Evolutionary conservation across 139 green algal genomes (phyloP), one percentile per base, ranked within the genome.

Genomic region (Choricystis sp.): DNA sequence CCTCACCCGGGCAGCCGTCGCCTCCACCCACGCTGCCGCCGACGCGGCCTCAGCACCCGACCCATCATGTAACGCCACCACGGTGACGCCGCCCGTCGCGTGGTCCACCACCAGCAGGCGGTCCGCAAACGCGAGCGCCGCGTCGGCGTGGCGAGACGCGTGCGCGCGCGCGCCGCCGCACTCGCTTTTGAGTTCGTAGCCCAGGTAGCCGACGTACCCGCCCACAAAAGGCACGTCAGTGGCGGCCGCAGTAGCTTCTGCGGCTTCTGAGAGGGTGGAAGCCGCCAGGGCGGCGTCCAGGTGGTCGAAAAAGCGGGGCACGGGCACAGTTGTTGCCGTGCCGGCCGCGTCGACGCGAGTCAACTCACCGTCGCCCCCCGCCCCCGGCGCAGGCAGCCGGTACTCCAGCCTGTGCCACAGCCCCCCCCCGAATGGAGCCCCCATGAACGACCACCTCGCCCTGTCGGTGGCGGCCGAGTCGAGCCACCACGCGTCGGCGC

Each of bases 101-200:
- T 96, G 87, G 65, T 99, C 92, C 1, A 94, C 55, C 1, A 74
- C 93, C 21, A 99, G 22, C 19, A 94, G 23, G 29, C 69, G 81
- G 74, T 99, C 93, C 1, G 79, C 87, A 30, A 97, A 74, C 40
- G 92, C 84, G 59, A 97, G 74, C 1, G 79, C 75, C 19, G 93
- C 88, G 26, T 61, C 25, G 3, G 60, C 29, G 14, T 48, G 59
- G 26, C 27, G 59, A n/a, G n/a, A n/a, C 25, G 69, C 74, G n/a
- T 64, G 60, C 20, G 16, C n/a, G n/a, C n/a, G n/a, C 9, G 40
- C 21, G 0, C 71, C 80, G 0, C 81, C 82, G 66, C 83, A 89
- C 80, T 94, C 80, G 0, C 77, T 81, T 70, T 93, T 94, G 5
- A 98, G 80, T 74, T 99, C 93, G 71, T 96, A 98, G 4, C 90